A percentile compares a stretch with the other conserved stretches of the same genome.
Evolutionary conservation across 176 grass and related monocot species (phyloP).

Genomic region (Hsuehochloa calcarea): DNA sequence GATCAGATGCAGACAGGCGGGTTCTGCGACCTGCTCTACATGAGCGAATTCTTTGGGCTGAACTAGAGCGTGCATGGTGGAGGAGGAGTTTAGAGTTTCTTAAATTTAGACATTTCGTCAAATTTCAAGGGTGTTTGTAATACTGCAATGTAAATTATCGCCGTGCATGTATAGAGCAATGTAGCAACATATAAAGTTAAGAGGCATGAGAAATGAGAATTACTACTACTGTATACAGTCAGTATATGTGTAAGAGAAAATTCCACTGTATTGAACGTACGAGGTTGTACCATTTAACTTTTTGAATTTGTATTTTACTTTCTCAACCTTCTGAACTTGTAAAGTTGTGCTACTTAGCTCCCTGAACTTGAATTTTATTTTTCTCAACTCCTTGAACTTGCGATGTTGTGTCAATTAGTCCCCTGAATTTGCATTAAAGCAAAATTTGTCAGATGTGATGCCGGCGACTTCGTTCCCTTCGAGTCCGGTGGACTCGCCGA

Average conservation of each 20-base stretch:
- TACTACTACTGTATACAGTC: neutral
- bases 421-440: no score
- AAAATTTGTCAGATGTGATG: no score
- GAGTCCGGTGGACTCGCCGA: no score
- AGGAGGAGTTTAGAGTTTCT: constrained; percentile 16
- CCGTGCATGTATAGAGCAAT: constrained; percentile 28
- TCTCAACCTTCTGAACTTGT: no score
- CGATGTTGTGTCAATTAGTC: no score
- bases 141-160: constrained; percentile 49
- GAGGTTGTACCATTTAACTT: no score
- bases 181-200: constrained; percentile 13
- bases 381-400: no score
- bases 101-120: constrained; percentile 7
- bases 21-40: constrained; percentile 60
- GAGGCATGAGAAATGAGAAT: neutral
- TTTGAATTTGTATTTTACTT: no score
- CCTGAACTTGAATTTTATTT: no score
- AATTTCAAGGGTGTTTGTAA: constrained; percentile 19
- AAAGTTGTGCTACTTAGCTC: no score
- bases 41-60: constrained; percentile 50
- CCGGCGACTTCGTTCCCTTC: no score
- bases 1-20: constrained; percentile 42
- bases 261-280: no score
- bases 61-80: constrained; percentile 26
- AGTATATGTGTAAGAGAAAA: neutral